Conservation (phyloP, 2,329 filamentous ascomycete species). For the Botrytis aclada region DNA sequence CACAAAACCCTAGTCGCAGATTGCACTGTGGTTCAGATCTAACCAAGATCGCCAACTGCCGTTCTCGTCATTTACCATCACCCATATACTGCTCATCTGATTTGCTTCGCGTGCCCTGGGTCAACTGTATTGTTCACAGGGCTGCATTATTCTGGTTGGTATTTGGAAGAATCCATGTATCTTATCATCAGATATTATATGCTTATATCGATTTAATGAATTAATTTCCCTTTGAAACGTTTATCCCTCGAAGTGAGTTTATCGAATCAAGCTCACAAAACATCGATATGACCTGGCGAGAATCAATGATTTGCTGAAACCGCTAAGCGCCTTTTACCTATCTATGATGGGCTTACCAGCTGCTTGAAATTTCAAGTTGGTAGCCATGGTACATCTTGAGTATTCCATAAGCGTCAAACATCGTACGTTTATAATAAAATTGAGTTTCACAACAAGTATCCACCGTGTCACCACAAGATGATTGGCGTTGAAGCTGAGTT, state of each 20-base stretch:
- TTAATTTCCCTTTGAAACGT: neutral
- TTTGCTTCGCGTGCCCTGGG: conserved; percentile 15
- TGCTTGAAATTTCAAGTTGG: conserved; percentile 10
- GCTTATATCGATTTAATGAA: neutral
- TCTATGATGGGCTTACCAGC: neutral
- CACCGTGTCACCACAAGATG: neutral
- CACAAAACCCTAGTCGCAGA: conserved; percentile 13
- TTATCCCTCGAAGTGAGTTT: neutral
- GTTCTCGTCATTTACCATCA: conserved; percentile 12
- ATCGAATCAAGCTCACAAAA: neutral
- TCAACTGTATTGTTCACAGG: conserved; percentile 8
- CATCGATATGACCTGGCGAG: neutral
- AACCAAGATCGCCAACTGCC: conserved; percentile 20
- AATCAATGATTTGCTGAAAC: neutral
- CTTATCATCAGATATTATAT: neutral
- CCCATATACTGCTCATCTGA: conserved; percentile 14
- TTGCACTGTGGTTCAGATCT: conserved; percentile 18
- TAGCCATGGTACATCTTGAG: conserved; percentile 12
- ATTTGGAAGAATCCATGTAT: neutral
- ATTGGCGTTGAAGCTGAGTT: conserved; percentile 4
- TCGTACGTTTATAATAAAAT: conserved; percentile 18
- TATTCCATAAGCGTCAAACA: conserved; percentile 15
- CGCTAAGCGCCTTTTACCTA: neutral
- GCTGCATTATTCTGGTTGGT: conserved; percentile 13
- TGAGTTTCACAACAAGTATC: neutral